Evolutionary conservation across 2,329 filamentous ascomycete genomes (phyloP).

Genomic region (Pseudocercospora pini-densiflorae): DNA sequence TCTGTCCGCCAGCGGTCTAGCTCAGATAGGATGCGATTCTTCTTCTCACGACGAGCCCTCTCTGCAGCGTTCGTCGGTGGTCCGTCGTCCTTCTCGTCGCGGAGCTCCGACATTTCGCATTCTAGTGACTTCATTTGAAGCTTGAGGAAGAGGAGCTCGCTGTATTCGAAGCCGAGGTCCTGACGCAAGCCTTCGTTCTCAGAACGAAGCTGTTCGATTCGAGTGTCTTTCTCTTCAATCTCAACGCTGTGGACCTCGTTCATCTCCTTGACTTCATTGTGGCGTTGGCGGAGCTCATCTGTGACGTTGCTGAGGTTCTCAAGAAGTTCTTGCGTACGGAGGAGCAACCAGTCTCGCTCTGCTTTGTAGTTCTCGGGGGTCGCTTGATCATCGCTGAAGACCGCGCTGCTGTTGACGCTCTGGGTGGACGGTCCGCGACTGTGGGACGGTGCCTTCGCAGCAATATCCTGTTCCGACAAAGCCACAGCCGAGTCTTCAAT

Average conservation of each 20-base stretch:
- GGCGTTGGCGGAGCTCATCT: conserved; percentile 39
- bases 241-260: conserved; percentile 37
- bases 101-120: conserved; percentile 35
- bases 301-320: conserved; percentile 37
- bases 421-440: conserved; percentile 20
- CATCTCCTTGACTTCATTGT: conserved; percentile 39
- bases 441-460: conserved; percentile 17
- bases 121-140: conserved; percentile 46
- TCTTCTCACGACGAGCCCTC: conserved; percentile 18
- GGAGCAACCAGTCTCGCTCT: conserved; percentile 33
- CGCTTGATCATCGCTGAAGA: conserved; percentile 18
- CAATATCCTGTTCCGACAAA: conserved; percentile 28
- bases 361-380: conserved; percentile 31
- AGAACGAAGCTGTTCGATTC: conserved; percentile 39
- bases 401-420: conserved; percentile 18
- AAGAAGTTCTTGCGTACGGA: conserved; percentile 38
- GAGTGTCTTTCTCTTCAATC: conserved; percentile 38
- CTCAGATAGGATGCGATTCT: conserved; percentile 34
- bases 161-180: conserved; percentile 45
- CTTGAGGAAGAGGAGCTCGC: conserved; percentile 46
- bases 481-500: conserved; percentile 42
- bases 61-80: conserved; percentile 15
- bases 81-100: conserved; percentile 22
- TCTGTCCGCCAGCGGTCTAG: conserved; percentile 41
- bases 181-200: conserved; percentile 45